Percentiles rank a stretch among this genome's conserved stretches.
Conservation (phyloP, 176 grass and related monocot genomes). For the Lolium multiflorum region DNA sequence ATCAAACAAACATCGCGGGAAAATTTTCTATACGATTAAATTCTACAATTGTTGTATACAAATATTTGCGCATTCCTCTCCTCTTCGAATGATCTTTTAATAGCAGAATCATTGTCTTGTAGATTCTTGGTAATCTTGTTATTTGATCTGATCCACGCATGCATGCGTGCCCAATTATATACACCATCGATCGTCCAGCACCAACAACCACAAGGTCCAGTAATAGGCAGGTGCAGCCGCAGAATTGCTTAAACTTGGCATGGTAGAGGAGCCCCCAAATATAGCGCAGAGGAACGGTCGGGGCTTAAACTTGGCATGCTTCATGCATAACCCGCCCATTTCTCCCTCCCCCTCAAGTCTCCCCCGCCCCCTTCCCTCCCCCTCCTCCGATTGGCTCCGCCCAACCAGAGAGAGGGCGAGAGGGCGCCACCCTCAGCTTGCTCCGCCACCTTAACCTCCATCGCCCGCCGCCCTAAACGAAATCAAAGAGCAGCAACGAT, state of each 20-base stretch:
- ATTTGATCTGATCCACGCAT: background rate
- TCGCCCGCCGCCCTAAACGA: background rate
- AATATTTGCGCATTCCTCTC: too few relatives aligned
- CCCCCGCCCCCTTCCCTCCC: slow-evolving; percentile 45
- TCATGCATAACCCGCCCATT: slow-evolving; percentile 42
- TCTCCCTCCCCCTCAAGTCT: background rate
- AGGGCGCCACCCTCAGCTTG: slow-evolving; percentile 32
- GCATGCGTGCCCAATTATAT: background rate
- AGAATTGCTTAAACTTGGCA: slow-evolving; percentile 4
- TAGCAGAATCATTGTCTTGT: too few relatives aligned
- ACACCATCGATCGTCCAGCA: background rate
- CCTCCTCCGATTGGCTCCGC: slow-evolving; percentile 64
- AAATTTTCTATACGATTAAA: too few relatives aligned
- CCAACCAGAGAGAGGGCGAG: slow-evolving; percentile 56
- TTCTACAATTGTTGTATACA: too few relatives aligned
- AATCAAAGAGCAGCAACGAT: background rate
- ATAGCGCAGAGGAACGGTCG: background rate
- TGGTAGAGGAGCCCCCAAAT: slow-evolving; percentile 15
- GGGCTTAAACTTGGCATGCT: slow-evolving; percentile 49
- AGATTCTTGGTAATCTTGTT: background rate
- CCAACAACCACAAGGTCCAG: background rate
- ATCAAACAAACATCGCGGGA: too few relatives aligned
- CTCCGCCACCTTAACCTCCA: background rate
- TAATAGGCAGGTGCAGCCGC: background rate
- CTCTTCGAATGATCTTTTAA: too few relatives aligned